Evolutionary conservation across 2,329 filamentous ascomycete species (phyloP), one percentile per base, ranked within the genome.

Genomic region (Pyrenochaeta sp.): DNA sequence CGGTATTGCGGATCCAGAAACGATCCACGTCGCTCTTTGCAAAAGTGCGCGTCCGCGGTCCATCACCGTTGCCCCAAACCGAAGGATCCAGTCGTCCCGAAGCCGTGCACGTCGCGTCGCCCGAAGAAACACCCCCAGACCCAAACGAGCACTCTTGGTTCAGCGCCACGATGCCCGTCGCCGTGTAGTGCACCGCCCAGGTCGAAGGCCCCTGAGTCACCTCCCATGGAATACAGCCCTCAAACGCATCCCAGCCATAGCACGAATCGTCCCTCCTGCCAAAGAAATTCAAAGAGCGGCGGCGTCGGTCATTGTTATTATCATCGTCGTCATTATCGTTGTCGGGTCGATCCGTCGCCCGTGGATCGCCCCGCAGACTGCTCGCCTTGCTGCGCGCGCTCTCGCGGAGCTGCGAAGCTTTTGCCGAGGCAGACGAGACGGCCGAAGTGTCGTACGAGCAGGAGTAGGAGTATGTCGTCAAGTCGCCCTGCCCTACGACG

Each of bases 101-200:
- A 19, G 30, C 48, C 11, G 44, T 52, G 23, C 48, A 52, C 14
- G 41, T 42, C n/a, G 48, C 48, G 13, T 21, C 20, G 3, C 44
- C 48, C 21, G 27, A 44, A n/a, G 20, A 35, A 21, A 48, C 32
- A 1, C 48, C 48, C 1, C 44, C 48, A 22, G 42, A 14, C 2
- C 44, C 41, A 24, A 52, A 48, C 6, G 39, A 23, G 14, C 48
- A 52, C 24, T 44, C 48, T 29, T 48, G 40, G 13, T 44, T 36
- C 7, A 52, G 28, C 1, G 13, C 30, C 2, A 21, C 24, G 23
- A 42, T 23, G 24, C 21, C 39, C 4, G 41, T 32, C 6, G 19
- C 34, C 1, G 44, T 48, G 34, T 44, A 44, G 23, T 45, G 48
- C 5, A 48, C 48, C 3, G 48, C 48, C 48, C 48, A 48, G 15